These are phyloP conservation scores for Pleurotus platypus DNA, from an alignment of 768 basidiomycete species.

Conservation along the genomic window DNA sequence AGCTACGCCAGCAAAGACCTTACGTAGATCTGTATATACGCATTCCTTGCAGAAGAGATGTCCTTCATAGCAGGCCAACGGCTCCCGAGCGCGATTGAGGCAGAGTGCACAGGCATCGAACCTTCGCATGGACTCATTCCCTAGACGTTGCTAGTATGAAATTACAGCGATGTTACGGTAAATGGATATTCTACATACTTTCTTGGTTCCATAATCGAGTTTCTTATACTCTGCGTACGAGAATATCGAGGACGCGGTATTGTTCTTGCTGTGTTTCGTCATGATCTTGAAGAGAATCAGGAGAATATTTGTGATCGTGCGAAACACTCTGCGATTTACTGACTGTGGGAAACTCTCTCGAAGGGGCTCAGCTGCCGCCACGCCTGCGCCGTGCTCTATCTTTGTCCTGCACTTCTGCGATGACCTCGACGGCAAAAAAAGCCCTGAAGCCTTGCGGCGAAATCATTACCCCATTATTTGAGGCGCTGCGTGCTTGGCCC, in stretches of 20 bases:
- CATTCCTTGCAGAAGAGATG: constrained; percentile 98
- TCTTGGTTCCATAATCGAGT: constrained; percentile 80
- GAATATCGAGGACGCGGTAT: constrained; percentile 85
- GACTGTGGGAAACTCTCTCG: not conserved
- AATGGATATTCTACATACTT: constrained; percentile 33
- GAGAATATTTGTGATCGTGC: not conserved
- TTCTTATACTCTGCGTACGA: constrained; percentile 88
- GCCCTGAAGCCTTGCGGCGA: not conserved
- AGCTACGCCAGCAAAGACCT: constrained; percentile 20
- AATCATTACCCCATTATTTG: too few relatives aligned
- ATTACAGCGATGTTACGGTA: not conserved
- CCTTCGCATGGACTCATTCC: constrained; percentile 88
- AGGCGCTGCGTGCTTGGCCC: too few relatives aligned
- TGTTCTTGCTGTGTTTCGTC: constrained; percentile 91
- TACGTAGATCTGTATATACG: constrained; percentile 79
- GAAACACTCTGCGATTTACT: not conserved
- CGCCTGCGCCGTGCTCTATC: not conserved
- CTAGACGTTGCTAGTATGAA: constrained; percentile 61
- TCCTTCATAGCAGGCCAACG: constrained; percentile 79
- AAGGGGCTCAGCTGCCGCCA: not conserved
- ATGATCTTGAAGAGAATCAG: constrained; percentile 28
- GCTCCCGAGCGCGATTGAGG: constrained; percentile 77
- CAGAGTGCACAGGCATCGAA: constrained; percentile 93
- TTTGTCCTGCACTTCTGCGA: not conserved
- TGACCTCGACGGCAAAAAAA: not conserved